phyloP scores from a whole-genome alignment of 148 eudicot genomes.

The Rhododendron williamsianum region DNA sequence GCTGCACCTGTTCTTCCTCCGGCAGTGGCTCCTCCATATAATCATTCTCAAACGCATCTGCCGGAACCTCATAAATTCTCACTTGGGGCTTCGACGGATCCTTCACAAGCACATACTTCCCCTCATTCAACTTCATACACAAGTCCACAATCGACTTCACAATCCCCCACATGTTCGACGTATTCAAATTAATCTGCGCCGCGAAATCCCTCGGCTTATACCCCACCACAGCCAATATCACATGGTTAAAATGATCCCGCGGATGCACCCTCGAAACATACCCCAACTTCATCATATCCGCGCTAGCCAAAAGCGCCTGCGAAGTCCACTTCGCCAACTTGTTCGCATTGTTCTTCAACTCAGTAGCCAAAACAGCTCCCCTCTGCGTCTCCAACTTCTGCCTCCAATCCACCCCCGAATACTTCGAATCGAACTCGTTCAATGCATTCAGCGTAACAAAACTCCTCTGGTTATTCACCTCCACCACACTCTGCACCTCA shows the following conservation, averaged over 20 bases:
- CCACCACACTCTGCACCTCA: conserved; percentile 78
- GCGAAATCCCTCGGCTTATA: conserved; percentile 94
- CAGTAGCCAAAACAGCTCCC: conserved; percentile 96
- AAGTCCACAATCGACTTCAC: conserved; percentile 90
- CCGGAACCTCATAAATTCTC: conserved; percentile 92
- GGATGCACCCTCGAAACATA: conserved; percentile 97
- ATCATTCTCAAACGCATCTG: conserved; percentile 95
- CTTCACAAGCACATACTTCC: conserved; percentile 92
- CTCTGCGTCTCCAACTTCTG: conserved; percentile 92
- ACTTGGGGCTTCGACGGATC: conserved; percentile 92
- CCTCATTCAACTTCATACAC: conserved; percentile 95
- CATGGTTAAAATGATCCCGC: conserved; percentile 91
- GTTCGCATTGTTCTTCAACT: conserved; percentile 90
- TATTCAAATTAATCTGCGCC: conserved; percentile 76
- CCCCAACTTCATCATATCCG: conserved; percentile 96
- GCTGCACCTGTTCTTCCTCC: conserved; percentile 90
- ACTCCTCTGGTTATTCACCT: conserved; percentile 56
- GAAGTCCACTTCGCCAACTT: conserved; percentile 97
- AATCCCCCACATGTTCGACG: conserved; percentile 94
- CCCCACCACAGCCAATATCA: conserved; percentile 81
- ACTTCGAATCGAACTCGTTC: conserved; percentile 92
- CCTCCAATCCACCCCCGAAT: conserved; percentile 94
- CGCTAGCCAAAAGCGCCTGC: conserved; percentile 72
- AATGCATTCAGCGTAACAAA: conserved; percentile 76
- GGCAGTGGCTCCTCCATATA: conserved; percentile 95